phyloP scores from a whole-genome alignment of 2,329 filamentous ascomycete species.

The Epichloe hybrida region DNA sequence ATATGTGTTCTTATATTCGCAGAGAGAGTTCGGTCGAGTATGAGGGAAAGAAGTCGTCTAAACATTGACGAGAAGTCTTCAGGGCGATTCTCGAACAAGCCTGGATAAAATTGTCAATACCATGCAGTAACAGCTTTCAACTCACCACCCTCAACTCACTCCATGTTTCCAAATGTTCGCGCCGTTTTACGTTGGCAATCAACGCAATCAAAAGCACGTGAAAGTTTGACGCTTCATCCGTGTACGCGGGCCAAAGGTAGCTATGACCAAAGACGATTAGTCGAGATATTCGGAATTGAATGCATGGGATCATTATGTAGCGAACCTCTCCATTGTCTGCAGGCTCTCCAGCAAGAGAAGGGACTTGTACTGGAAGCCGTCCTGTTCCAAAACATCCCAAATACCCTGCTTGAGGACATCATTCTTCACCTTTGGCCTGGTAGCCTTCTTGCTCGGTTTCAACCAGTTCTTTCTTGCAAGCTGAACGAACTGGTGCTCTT shows the following conservation, averaged over 20 bases:
- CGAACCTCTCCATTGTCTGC: conserved; percentile 71
- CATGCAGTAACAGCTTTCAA: neutral
- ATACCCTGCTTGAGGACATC: conserved; percentile 77
- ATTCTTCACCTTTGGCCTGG: conserved; percentile 63
- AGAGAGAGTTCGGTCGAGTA: conserved; percentile 55
- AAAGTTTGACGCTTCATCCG: conserved; percentile 76
- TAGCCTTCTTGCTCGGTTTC: conserved; percentile 43
- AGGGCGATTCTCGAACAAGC: conserved; percentile 61
- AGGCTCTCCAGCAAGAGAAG: conserved; percentile 77
- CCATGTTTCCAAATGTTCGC: conserved; percentile 82
- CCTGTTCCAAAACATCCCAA: conserved; percentile 77
- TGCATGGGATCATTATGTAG: neutral
- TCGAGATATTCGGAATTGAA: neutral
- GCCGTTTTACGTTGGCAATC: conserved; percentile 75
- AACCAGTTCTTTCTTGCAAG: conserved; percentile 81
- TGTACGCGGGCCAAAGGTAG: conserved; percentile 91
- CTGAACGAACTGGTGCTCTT: conserved; percentile 58
- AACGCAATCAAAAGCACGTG: conserved; percentile 80
- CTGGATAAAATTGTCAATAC: conserved; percentile 25
- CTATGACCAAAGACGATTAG: conserved; percentile 24
- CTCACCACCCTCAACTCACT: conserved; percentile 30
- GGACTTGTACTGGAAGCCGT: conserved; percentile 63
- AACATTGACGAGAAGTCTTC: conserved; percentile 82
- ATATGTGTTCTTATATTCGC: conserved; percentile 62
- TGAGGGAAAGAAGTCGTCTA: conserved; percentile 79